Percentiles rank a stretch among this genome's conserved stretches.
Conservation (phyloP, 1,139 yeast species). For the Pichia sp. region DNA sequence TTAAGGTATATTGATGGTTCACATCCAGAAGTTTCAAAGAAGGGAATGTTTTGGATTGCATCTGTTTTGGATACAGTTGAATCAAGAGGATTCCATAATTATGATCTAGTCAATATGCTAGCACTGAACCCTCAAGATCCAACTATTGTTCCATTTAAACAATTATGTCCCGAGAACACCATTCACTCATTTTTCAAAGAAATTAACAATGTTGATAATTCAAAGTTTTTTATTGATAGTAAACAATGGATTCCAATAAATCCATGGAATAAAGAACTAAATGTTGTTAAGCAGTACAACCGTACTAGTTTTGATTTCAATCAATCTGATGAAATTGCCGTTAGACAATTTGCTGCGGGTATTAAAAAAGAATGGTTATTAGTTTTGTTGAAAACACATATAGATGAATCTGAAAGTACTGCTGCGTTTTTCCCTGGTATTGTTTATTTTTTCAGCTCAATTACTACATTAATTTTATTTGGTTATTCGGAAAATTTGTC, state of each 20-base stretch:
- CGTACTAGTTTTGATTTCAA: conserved; percentile 33
- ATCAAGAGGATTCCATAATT: conserved; percentile 47
- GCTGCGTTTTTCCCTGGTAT: conserved; percentile 58
- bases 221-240: conserved; percentile 53
- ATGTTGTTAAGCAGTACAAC: conserved; percentile 37
- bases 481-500: conserved; percentile 34
- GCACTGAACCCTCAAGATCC: conserved; percentile 33
- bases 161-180: conserved; percentile 27
- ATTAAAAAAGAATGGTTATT: conserved; percentile 56
- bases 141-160: conserved; percentile 12
- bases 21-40: conserved; percentile 67
- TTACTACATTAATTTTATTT: conserved; percentile 41
- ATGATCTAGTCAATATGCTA: conserved; percentile 43
- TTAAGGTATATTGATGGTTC: conserved; percentile 51
- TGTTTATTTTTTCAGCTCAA: conserved; percentile 44
- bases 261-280: conserved; percentile 62
- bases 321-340: conserved; percentile 35
- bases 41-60: conserved; percentile 59
- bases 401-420: conserved; percentile 59
- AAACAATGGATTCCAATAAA: conserved; percentile 63
- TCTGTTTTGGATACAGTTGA: conserved; percentile 48
- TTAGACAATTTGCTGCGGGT: conserved; percentile 39
- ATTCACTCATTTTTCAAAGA: conserved; percentile 46
- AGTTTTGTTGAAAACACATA: conserved; percentile 46
- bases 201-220: conserved; percentile 42